These are phyloP conservation scores for Magnolia officinalis DNA, from an alignment of 164 flowering plant species.

Conservation along the genomic window DNA sequence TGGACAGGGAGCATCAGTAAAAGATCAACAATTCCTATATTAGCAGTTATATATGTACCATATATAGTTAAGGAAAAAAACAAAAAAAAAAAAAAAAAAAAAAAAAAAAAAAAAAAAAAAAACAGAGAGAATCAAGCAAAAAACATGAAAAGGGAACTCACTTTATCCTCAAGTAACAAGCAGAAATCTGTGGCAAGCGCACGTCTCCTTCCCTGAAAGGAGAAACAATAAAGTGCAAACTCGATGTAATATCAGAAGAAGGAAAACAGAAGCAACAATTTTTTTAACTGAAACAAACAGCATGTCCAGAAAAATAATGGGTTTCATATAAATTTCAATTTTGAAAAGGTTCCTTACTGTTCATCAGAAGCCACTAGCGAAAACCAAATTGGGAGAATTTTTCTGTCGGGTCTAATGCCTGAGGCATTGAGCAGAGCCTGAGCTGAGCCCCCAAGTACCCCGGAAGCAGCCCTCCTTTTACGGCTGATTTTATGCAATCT, in stretches of 20 bases:
- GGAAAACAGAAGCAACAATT: neutral
- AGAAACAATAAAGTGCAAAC: constrained; percentile 19
- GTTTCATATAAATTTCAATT: neutral
- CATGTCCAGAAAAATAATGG: neutral
- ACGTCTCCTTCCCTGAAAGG: constrained; percentile 55
- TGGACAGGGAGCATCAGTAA: too few species aligned
- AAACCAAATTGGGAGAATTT: constrained; percentile 79
- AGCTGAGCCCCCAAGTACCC: constrained; percentile 26
- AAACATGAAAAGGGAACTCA: constrained; percentile 35
- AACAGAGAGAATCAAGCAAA: constrained; percentile 1
- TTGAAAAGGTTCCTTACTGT: constrained; percentile 48
- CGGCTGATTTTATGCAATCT: constrained; percentile 42
- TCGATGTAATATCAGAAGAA: constrained; percentile 4
- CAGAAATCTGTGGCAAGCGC: constrained; percentile 51
- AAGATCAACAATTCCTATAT: too few species aligned
- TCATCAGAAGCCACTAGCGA: constrained; percentile 70
- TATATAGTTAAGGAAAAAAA: neutral
- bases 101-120: neutral
- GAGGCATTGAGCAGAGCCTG: constrained; percentile 54
- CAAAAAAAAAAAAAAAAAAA: constrained; percentile 1
- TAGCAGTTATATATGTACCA: too few species aligned
- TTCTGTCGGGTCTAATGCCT: constrained; percentile 34
- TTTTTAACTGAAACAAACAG: neutral
- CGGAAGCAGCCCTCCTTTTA: constrained; percentile 39
- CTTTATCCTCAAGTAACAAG: constrained; percentile 51